Base-by-base conservation (phyloP, 2,329 filamentous ascomycete genomes). In the Penicillium olsonii region DNA sequence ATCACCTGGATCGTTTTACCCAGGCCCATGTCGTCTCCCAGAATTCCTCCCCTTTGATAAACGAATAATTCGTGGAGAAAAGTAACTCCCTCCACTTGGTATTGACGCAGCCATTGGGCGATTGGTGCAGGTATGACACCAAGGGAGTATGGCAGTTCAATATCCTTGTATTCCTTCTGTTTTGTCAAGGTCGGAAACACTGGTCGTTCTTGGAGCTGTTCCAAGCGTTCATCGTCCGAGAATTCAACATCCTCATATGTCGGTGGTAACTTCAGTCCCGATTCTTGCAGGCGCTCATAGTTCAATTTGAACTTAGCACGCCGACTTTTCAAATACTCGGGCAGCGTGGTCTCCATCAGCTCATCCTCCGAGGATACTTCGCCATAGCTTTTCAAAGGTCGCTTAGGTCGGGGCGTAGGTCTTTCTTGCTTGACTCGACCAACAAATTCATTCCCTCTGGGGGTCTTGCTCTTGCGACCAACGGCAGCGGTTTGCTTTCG, bases 1-100 rank as follows among this genome's bases (percentile, higher is more conserved):
- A 91, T 94, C 20, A 99, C 90, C 69, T 99, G 94, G 2, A 99
- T 90, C 0, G 94, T 99, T 71, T 99, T 99, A 0, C 94, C 94
- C 26, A 99, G 72, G 17, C 94, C 94, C 94, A 99, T 99, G 64
- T 99, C 94, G 65, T 99, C 94, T 3, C 92, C 92, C 0, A 99
- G 78, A 18, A 99, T 88, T 2, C 88, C 90, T 1, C 94, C 94
- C 60, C 87, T 87, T 64, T 99, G 94, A 57, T 90, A 92, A 4
- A 96, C 87, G 65, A 97, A 97, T 18, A 89, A 81, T 52, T 89
- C 83, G 66, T 97, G 92, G 7, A 99, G 77, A 62, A 96, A 97
- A 26, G 82, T 80, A 12, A 87, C 89, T 5, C 94, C 94, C 22
- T 88, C 82, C 1, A 97, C 78, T 68, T 99, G 94, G 63, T 99